Conservation (phyloP, 2,329 filamentous ascomycete genomes). For the Ustilaginoidea virens region DNA sequence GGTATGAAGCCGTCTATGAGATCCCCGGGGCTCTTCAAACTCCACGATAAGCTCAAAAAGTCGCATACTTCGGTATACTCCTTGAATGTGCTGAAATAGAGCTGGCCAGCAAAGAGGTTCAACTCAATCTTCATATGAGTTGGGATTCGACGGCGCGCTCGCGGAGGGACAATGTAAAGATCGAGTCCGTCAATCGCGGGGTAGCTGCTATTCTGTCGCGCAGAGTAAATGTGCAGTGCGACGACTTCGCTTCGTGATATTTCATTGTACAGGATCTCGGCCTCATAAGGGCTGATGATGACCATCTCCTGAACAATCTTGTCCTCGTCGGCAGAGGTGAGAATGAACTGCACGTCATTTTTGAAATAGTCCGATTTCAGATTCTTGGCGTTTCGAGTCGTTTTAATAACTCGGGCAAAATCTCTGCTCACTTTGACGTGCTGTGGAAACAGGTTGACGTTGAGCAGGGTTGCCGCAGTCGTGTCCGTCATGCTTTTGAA, state of each 20-base stretch:
- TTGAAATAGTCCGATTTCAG: slow-evolving; percentile 11
- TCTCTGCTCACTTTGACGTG: slow-evolving; percentile 8
- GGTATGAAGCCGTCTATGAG: not conserved
- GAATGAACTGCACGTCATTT: slow-evolving; percentile 12
- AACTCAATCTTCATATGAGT: slow-evolving; percentile 20
- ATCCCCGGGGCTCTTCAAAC: not conserved
- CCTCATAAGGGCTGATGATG: slow-evolving; percentile 46
- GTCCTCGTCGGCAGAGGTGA: slow-evolving; percentile 3
- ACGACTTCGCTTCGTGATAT: slow-evolving; percentile 22
- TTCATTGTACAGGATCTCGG: slow-evolving; percentile 27
- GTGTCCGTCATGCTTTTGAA: slow-evolving; percentile 8
- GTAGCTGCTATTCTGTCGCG: slow-evolving; percentile 22
- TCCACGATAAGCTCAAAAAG: slow-evolving; percentile 32
- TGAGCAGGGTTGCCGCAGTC: slow-evolving; percentile 9
- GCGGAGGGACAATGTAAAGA: slow-evolving; percentile 8
- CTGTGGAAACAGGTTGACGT: slow-evolving; percentile 3
- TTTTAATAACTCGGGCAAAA: slow-evolving; percentile 6
- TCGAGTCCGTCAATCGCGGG: slow-evolving; percentile 7
- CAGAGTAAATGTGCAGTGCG: slow-evolving; percentile 34
- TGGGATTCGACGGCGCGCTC: not conserved
- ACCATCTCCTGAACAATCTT: slow-evolving; percentile 18
- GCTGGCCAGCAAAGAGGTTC: slow-evolving; percentile 52
- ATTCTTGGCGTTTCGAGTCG: not conserved
- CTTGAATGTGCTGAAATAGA: slow-evolving; percentile 39
- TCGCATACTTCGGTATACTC: slow-evolving; percentile 39